These are phyloP conservation scores for Ceratobasidium sp. DNA, from an alignment of 1,284 basidiomycete species.

Conservation along the genomic window DNA sequence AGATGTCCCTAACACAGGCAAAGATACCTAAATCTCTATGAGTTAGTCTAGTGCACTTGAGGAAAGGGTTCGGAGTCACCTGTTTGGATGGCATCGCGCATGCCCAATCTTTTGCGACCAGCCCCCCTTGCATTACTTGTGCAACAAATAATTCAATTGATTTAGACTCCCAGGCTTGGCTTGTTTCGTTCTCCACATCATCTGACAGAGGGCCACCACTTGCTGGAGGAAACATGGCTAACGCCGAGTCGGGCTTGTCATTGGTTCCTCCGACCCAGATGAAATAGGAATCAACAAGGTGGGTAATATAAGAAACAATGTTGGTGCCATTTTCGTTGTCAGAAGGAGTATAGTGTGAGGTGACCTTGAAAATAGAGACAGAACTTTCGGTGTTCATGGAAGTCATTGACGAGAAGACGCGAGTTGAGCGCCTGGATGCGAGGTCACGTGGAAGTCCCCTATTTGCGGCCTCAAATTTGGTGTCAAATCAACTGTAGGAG, in stretches of 20 bases:
- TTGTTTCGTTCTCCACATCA: constrained; percentile 23
- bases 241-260: constrained; percentile 19
- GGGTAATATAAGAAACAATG: constrained; percentile 75
- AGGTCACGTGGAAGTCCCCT: neutral
- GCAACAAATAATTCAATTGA: constrained; percentile 58
- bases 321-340: constrained; percentile 53
- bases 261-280: constrained; percentile 76
- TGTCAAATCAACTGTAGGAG: too few species aligned
- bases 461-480: too few species aligned
- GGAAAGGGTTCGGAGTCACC: constrained; percentile 56
- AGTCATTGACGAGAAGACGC: too few species aligned
- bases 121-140: constrained; percentile 63
- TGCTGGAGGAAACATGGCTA: neutral
- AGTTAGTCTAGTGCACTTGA: too few species aligned
- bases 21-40: constrained; percentile 52
- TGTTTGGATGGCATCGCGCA: constrained; percentile 77
- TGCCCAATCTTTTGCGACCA: constrained; percentile 80
- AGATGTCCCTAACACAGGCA: constrained; percentile 66
- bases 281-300: constrained; percentile 78
- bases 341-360: constrained; percentile 37
- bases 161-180: constrained; percentile 49
- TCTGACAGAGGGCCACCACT: constrained; percentile 20
- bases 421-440: too few species aligned
- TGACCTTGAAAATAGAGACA: constrained; percentile 7
- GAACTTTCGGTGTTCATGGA: too few species aligned